Base-by-base conservation (phyloP, 176 grass and related monocot genomes). In the Dactylis glomerata region DNA sequence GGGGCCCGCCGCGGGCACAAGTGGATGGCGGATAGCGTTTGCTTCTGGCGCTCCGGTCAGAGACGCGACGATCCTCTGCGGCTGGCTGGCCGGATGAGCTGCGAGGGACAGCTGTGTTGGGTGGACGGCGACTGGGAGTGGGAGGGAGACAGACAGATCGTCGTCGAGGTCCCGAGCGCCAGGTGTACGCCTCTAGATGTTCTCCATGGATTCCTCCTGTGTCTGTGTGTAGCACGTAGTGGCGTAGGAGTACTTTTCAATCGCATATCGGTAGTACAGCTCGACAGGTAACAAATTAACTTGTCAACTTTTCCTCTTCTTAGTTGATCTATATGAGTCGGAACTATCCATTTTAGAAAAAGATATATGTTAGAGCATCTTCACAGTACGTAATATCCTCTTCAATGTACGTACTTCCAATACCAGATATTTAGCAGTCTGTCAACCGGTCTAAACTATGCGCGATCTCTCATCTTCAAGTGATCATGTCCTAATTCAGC, bases 21-120 rank as follows among this genome's bases (percentile, higher is more conserved):
- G 84, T 87, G 84, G 80, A 80, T 32, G 84, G 47, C 27, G 8
- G 45, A n/a, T 65, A 51, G 84, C 31, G 64, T 62, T 71, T 17
- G 78, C 33, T 47, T 45, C 73, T 52, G 83, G 84, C 34, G 64
- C 55, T 47, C 6, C 15, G 1, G 10, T 36, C 42, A 2, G 16
- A 1, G 16, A 5, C 10, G 0, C 0, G 0, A 0, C 27, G 73
- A 86, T 90, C 84, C 3, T 14, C 44, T 86, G 65, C 16, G 78
- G 28, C 47, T 0, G 2, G 66, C 66, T 5, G 20, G 33, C 33
- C 4, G 2, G 22, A n/a, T 13, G 20, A 15, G 38, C 2, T 71
- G 22, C 5, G 20, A 38, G 4, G 20, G 13, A 70, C 67, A 42
- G 57, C 57, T 58, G 54, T 57, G 55, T 58, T 58, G n/a, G 23